These are phyloP conservation scores for Xylaria grammica DNA, from an alignment of 495 filamentous ascomycete genomes.

Conservation along the genomic window DNA sequence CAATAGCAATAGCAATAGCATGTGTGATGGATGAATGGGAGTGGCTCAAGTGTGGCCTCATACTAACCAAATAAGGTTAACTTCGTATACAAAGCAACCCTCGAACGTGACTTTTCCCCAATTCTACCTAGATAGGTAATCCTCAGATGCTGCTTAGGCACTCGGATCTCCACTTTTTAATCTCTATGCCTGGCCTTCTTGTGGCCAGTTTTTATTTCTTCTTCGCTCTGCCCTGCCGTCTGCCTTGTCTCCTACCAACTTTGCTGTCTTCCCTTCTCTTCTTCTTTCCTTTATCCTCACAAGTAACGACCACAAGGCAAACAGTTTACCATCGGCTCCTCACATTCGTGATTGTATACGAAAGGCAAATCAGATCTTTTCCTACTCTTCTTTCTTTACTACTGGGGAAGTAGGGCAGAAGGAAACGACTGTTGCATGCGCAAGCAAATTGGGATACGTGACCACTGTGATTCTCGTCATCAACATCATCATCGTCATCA, in stretches of 20 bases:
- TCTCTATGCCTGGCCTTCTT: no score
- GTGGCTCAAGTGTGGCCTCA: no score
- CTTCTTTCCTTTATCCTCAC: constrained; percentile 2
- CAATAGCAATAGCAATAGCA: no score
- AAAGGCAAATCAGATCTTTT: background rate
- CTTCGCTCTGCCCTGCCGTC: no score
- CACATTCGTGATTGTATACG: constrained; percentile 18
- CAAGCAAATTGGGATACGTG: constrained; percentile 22
- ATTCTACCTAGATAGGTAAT: no score
- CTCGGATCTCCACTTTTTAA: no score
- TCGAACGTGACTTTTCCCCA: no score
- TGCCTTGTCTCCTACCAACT: background rate
- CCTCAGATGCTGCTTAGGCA: no score
- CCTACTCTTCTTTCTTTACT: background rate
- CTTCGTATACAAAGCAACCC: no score
- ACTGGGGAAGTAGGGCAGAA: constrained; percentile 1
- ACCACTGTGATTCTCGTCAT: constrained; percentile 21
- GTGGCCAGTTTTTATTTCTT: no score
- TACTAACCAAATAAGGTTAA: no score
- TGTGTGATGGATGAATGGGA: no score
- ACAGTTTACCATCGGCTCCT: constrained; percentile 5
- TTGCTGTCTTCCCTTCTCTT: background rate
- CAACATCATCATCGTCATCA: constrained; percentile 3
- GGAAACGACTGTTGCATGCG: constrained; percentile 15
- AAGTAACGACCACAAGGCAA: constrained; percentile 18